Evolutionary conservation across 148 eudicot species (phyloP).

Genomic region (Chenopodium suecicum): DNA sequence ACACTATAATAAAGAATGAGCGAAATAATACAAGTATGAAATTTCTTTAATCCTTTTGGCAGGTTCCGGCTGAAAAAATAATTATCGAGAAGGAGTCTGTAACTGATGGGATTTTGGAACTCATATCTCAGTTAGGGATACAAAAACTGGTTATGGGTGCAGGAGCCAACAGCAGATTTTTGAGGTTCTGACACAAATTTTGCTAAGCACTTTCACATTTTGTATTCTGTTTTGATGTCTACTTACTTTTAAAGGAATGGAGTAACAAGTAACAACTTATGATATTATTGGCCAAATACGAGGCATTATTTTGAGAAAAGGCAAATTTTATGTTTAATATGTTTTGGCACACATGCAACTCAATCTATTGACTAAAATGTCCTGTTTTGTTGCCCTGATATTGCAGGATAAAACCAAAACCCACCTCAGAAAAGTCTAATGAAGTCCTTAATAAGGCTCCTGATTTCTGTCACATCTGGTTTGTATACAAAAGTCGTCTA

Average conservation of each 20-base stretch:
- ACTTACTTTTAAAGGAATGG: not conserved
- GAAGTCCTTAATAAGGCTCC: constrained; percentile 64
- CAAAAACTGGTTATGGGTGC: constrained; percentile 84
- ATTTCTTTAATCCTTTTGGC: not conserved
- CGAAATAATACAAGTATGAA: too few species aligned
- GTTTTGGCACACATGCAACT: not conserved
- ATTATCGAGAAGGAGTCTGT: constrained; percentile 49
- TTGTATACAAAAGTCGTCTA: constrained; percentile 65
- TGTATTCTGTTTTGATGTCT: not conserved
- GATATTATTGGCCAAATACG: not conserved
- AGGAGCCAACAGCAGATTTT: constrained; percentile 53
- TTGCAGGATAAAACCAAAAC: constrained; percentile 63
- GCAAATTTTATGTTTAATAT: not conserved
- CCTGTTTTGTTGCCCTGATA: too few species aligned
- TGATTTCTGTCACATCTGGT: constrained; percentile 66
- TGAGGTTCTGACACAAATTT: constrained; percentile 36
- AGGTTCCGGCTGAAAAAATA: constrained; percentile 49
- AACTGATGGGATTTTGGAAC: constrained; percentile 73
- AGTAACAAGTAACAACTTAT: not conserved
- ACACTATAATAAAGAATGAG: too few species aligned
- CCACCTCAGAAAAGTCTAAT: constrained; percentile 72
- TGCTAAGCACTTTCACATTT: not conserved
- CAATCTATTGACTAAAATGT: too few species aligned
- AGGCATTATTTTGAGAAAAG: not conserved
- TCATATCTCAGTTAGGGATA: constrained; percentile 52